These are phyloP conservation scores for Colletotrichum cereale DNA, from an alignment of 2,329 filamentous ascomycete species.

Conservation along the genomic window DNA sequence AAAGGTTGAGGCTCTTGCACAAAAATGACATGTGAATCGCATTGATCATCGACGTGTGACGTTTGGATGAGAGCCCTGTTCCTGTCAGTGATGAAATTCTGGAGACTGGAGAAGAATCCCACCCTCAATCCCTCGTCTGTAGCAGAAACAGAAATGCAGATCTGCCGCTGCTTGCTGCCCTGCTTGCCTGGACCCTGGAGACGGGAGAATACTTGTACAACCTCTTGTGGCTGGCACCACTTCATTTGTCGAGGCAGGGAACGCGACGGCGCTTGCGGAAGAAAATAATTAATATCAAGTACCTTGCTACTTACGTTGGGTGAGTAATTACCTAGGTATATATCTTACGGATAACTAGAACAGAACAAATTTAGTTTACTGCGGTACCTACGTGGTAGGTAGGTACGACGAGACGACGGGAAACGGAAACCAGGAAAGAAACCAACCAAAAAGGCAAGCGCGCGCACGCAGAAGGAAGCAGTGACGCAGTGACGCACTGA, in stretches of 20 bases:
- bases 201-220: not conserved
- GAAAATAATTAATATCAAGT: not conserved
- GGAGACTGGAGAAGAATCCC: constrained; percentile 23
- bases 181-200: constrained; percentile 27
- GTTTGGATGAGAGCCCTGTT: constrained; percentile 22
- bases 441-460: constrained; percentile 30
- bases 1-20: not conserved
- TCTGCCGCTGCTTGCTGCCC: constrained; percentile 28
- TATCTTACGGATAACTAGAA: too few species aligned
- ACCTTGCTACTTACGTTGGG: not conserved
- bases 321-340: not conserved
- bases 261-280: not conserved
- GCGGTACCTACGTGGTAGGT: not conserved
- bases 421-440: constrained; percentile 9
- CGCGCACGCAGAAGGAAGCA: constrained; percentile 24
- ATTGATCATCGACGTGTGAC: constrained; percentile 20
- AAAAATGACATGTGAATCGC: constrained; percentile 27
- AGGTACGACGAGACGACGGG: not conserved
- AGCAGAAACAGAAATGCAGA: constrained; percentile 14
- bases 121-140: constrained; percentile 12
- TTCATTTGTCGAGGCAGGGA: not conserved
- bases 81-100: constrained; percentile 17
- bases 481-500: constrained; percentile 40
- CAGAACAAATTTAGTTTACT: too few species aligned
- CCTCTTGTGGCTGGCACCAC: not conserved